Evolutionary conservation across 2,329 filamentous ascomycete species (phyloP), one percentile per base, ranked within the genome.

Genomic region (Basipetospora chlamydospora): DNA sequence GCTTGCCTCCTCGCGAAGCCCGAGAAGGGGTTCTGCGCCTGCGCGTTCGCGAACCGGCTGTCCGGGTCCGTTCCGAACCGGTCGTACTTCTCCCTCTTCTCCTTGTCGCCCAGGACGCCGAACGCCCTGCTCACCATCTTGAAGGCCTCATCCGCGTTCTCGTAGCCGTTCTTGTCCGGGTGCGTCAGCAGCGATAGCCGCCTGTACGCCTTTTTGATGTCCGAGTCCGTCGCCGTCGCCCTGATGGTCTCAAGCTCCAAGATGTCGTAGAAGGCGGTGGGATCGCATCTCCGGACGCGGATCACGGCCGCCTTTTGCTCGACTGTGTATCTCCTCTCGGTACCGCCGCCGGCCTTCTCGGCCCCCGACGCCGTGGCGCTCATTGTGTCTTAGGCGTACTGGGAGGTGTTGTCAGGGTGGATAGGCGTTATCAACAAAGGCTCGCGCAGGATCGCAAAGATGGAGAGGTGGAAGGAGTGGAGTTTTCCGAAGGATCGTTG

Each of bases 141-240:
- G 65, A 98, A 98, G 22, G 90, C 90, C 63, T 98, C 90, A 55
- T 95, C 90, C 38, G 90, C 88, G 41, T 92, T 77, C 26, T 88
- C 79, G 56, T 95, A 87, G 35, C 87, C 87, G 67, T 98, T 98
- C 67, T 98, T 98, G 66, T 98, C 90, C 44, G 90, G 90, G 66
- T 98, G 90, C 41, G 90, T 98, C 52, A 96, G 68, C 50, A 98
- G 64, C 54, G 82, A 90, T 55, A 92, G 70, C 62, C 94, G 96
- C 52, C 88, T 75, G 61, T 98, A 98, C 6, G 90, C 88, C 65
- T 96, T 96, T 59, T 96, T 98, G 54, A 98, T 86, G 51, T 96
- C 88, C 43, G 67, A 59, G 47, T 96, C 88, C 33, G 75, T 75
- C 49, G 73, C 79, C 15, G 76, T 72, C 39, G 67, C 61, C 47